Base-by-base conservation (phyloP, 768 basidiomycete species). In the Guyanaporus albipodus region DNA sequence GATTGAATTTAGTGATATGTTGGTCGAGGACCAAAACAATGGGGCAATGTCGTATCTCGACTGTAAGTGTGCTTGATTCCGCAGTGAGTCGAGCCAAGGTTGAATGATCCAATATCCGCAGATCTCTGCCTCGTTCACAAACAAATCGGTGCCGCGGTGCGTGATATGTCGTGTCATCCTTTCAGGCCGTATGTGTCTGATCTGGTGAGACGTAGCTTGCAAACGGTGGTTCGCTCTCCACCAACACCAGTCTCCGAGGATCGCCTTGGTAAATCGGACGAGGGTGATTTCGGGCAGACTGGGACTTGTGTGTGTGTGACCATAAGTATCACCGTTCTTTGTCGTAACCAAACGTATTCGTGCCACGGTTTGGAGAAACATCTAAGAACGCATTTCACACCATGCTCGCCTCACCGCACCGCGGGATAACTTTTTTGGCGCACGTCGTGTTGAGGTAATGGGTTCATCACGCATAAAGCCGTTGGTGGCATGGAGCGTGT, bases 11-110 rank as follows among this genome's bases (percentile, higher is more conserved):
- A 88, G 87, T 53, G 96, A 99, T 69, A 88, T 96, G 88, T 75
- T 99, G 11, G 83, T 96, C 21, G 96, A 99, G 71, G 96, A 99
- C 67, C 80, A 86, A 64, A 99, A 99, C 61, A 96, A 95, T 57
- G 93, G 89, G n/a, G 86, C 85, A 0, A 78, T 94, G 82, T 85
- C 89, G 1, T 96, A 95, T 68, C 67, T 84, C 6, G 91, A 96
- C 63, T 93, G 92, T 95, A 58, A 53, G 83, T 74, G n/a, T 6
- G 37, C 35, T 31, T 45, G 38, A 41, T 43, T 32, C 42, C 38
- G 27, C 22, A 17, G 23, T 17, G 42, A 11, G 32, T 21, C 2
- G n/a, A n/a, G n/a, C n/a, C 29, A 26, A 36, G 29, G 11, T 27
- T 17, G 9, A 38, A 40, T 44, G 39, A 44, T 49, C 37, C 18